These are phyloP conservation scores for Lentinus brumalis DNA, from an alignment of 768 basidiomycete genomes.

Conservation along the genomic window DNA sequence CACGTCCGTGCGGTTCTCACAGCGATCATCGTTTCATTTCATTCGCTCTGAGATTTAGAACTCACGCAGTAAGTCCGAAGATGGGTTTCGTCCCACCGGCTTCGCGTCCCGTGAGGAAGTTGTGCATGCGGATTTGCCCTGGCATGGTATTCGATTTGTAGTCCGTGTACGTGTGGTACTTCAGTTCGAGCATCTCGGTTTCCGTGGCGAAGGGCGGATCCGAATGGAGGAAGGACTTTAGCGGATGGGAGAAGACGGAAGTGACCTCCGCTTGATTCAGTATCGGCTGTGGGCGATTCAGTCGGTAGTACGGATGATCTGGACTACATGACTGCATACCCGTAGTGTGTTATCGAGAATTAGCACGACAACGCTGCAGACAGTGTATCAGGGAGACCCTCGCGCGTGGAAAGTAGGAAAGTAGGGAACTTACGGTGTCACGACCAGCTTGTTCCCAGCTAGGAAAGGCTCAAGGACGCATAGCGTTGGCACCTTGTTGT, in stretches of 20 bases:
- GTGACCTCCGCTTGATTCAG: constrained; percentile 80
- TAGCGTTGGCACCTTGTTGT: constrained; percentile 67
- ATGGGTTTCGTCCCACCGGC: constrained; percentile 86
- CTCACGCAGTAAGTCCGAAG: constrained; percentile 85
- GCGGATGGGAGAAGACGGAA: constrained; percentile 83
- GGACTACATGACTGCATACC: constrained; percentile 38
- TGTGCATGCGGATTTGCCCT: constrained; percentile 60
- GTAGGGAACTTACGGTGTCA: constrained; percentile 75
- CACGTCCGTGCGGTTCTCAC: neutral
- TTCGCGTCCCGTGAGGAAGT: constrained; percentile 86
- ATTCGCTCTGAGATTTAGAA: constrained; percentile 14
- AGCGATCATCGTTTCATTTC: no score
- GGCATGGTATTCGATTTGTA: constrained; percentile 27
- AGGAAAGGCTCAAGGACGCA: constrained; percentile 82
- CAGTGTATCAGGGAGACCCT: neutral
- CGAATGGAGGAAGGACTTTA: constrained; percentile 68
- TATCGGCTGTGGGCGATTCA: constrained; percentile 55
- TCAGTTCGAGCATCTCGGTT: constrained; percentile 52
- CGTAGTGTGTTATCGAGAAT: constrained; percentile 77
- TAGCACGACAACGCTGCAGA: constrained; percentile 75
- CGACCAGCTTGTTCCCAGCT: constrained; percentile 68
- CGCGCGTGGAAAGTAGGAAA: neutral
- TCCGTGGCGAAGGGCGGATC: constrained; percentile 59
- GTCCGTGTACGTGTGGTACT: constrained; percentile 70
- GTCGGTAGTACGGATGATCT: neutral